These are phyloP conservation scores for Thinopyrum elongatum DNA, from an alignment of 176 grass and related monocot species.

Conservation along the genomic window DNA sequence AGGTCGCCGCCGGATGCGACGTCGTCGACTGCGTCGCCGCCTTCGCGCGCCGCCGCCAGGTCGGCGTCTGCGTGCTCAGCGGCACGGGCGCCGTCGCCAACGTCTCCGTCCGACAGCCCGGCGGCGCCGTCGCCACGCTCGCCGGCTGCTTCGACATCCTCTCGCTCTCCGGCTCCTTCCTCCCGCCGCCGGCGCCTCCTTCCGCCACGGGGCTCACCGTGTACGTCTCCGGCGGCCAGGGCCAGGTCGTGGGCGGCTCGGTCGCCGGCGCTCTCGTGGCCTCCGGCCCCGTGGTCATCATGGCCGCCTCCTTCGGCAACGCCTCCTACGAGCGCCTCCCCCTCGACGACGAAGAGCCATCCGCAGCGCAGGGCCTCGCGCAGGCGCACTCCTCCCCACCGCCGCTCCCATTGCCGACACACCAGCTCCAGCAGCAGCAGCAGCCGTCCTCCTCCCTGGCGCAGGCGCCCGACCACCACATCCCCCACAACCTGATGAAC, in stretches of 20 bases:
- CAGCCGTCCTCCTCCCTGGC: conserved; percentile 7
- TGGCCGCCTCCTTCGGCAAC: conserved; percentile 92
- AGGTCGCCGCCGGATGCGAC: conserved; percentile 89
- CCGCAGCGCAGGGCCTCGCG: conserved; percentile 10
- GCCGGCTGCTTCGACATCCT: conserved; percentile 87
- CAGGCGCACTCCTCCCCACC: conserved; percentile 54
- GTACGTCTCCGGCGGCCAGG: conserved; percentile 85
- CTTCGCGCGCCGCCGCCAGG: conserved; percentile 77
- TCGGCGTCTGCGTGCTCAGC: conserved; percentile 86
- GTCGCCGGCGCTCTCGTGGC: conserved; percentile 74
- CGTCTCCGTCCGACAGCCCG: conserved; percentile 64
- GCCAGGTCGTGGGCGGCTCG: conserved; percentile 65
- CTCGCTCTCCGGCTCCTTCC: conserved; percentile 83
- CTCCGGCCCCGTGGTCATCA: conserved; percentile 75
- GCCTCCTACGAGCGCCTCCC: conserved; percentile 91
- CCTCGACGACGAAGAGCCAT: conserved; percentile 69
- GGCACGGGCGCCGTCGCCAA: conserved; percentile 69
- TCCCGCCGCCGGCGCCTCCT: conserved; percentile 71
- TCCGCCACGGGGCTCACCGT: conserved; percentile 74
- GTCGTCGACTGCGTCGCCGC: conserved; percentile 66
- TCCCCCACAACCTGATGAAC: conserved; percentile 64
- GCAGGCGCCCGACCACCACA: conserved; percentile 22
- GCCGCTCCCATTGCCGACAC: conserved; percentile 32
- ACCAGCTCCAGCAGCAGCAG: background rate
- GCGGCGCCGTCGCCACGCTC: conserved; percentile 52